Base-by-base conservation (phyloP, 495 filamentous ascomycete genomes). In the Rhizodiscina lignyota region DNA sequence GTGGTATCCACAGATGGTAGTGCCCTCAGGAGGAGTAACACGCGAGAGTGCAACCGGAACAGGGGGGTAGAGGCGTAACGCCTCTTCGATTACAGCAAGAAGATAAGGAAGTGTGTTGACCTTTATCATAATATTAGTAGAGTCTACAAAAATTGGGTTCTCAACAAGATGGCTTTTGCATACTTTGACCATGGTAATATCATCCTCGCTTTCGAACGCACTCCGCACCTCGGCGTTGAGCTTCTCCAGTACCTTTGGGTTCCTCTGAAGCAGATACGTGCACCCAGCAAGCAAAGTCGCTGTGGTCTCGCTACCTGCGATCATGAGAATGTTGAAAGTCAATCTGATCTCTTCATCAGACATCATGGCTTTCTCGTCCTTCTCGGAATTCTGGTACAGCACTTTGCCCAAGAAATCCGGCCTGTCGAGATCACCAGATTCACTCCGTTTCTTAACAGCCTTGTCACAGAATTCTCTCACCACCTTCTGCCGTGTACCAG, bases 291-390 rank as follows among this genome's bases (percentile, higher is more conserved):
- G 21, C 3, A 37, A 30, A 21, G 37, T 40, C 1, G 43, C 47
- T 1, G 47, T 47, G 1, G 47, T 49, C 29, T 49, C 47, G 43
- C 39, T 43, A 5, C 47, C 47, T 2, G 43, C 47, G 16, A 48
- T 37, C 26, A 35, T 15, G 27, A 37, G 19, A 8, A 47, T n/a
- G n/a, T n/a, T n/a, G n/a, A n/a, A n/a, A n/a, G n/a, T n/a, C n/a
- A n/a, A n/a, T n/a, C n/a, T n/a, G n/a, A n/a, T n/a, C n/a, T n/a
- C n/a, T n/a, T n/a, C n/a, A n/a, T n/a, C n/a, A n/a, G n/a, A n/a
- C n/a, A n/a, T n/a, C n/a, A n/a, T n/a, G n/a, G n/a, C n/a, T n/a
- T n/a, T n/a, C n/a, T n/a, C n/a, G n/a, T n/a, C n/a, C n/a, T n/a
- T n/a, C n/a, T n/a, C n/a, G n/a, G n/a, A n/a, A n/a, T n/a, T n/a